Evolutionary conservation across 1,284 basidiomycete species (phyloP), one percentile per base, ranked within the genome.

Genomic region (Microbotryum lychnidis-dioicae): DNA sequence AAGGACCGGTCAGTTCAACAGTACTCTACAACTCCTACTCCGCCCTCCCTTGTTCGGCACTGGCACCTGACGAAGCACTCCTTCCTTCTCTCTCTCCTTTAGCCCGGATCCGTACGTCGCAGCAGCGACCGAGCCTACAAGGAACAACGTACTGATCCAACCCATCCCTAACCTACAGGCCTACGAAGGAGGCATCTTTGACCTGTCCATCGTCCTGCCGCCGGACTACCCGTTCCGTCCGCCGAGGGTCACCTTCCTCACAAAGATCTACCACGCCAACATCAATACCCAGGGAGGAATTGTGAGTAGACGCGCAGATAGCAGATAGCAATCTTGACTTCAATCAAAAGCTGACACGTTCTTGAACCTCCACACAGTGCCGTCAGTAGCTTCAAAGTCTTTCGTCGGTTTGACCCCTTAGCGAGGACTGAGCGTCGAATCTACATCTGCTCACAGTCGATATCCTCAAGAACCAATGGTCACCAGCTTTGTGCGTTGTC

Each of bases 271-370:
- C 54, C 91, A 94, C 77, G 89, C 90, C 53, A 94, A 94, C 81
- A 93, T 96, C 87, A 96, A 96, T 76, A 86, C 87, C 68, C 92
- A 94, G 72, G 96, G 94, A 53, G 93, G 90, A 70, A 98, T 98
- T 78, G 37, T 42, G 14, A 42, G 37, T 42, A 31, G 31, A 31
- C 31, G 31, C 31, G 8, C 37, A 42, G 14, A 42, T 18, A 42
- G 8, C 37, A 42, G 14, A 42, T 18, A 42, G 16, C 37, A 42
- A 18, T 42, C 16, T 16, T 42, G 3, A 12, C 9, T 18, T 2
- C 6, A 16, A 16, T 0, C 12, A 3, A 42, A 6, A 42, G 16
- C 37, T 42, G 37, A 42, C 37, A 18, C 37, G 16, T 42, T 14
- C 81, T 42, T 42, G 37, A 6, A 42, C 16, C 16, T 18, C 12